Evolutionary conservation across 345 rosid genomes (phyloP).

Genomic region (Iberis pinnata): DNA sequence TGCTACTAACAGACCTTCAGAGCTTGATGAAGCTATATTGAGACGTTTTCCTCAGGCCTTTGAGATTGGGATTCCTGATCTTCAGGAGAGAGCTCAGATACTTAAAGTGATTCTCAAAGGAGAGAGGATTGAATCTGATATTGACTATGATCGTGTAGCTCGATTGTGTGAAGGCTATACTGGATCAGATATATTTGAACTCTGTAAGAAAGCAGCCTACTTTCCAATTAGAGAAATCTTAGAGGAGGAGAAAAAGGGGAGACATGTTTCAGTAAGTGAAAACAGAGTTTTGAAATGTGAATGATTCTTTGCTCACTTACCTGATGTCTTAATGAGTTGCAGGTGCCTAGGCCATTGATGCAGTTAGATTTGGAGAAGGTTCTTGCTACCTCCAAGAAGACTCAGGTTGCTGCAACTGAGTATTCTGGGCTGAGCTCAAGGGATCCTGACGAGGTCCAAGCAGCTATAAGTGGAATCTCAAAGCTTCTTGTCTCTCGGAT

Average conservation of each 20-base stretch:
- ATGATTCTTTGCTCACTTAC: background rate
- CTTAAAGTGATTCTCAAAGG: conserved; percentile 72
- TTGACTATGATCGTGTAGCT: conserved; percentile 60
- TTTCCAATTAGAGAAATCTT: conserved; percentile 75
- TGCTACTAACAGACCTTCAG: conserved; percentile 96
- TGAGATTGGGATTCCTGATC: conserved; percentile 86
- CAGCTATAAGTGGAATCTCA: conserved; percentile 64
- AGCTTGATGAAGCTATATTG: conserved; percentile 91
- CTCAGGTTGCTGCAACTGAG: conserved; percentile 65
- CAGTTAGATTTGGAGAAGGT: conserved; percentile 64
- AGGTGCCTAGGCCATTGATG: conserved; percentile 66
- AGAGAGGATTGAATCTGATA: conserved; percentile 51
- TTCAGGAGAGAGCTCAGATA: conserved; percentile 60
- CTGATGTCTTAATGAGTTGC: conserved; percentile 10
- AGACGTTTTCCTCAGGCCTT: conserved; percentile 91
- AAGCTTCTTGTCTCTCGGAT: conserved; percentile 63
- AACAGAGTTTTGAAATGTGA: background rate
- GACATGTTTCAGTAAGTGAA: conserved; percentile 38
- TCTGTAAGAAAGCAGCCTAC: conserved; percentile 94
- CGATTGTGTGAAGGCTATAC: conserved; percentile 64
- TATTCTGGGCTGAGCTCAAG: conserved; percentile 41
- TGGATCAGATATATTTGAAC: conserved; percentile 91
- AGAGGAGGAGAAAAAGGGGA: conserved; percentile 73
- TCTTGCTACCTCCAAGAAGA: conserved; percentile 57
- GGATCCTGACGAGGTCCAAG: conserved; percentile 61